Evolutionary conservation across 2,329 filamentous ascomycete species (phyloP).

Genomic region (Diaporthe caulivora): DNA sequence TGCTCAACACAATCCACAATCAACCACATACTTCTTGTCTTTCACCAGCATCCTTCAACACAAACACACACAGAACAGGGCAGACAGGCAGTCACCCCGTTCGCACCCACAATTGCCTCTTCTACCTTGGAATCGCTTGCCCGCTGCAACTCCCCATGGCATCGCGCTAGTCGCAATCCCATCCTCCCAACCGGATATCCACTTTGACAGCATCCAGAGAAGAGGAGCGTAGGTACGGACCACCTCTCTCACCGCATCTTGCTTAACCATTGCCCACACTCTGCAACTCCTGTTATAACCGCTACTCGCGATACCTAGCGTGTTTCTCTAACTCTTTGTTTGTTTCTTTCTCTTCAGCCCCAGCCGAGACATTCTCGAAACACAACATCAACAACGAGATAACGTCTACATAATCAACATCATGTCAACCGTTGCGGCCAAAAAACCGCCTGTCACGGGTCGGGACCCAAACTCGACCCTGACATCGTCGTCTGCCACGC

Average conservation of each 20-base stretch:
- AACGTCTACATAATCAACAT: conserved; percentile 18
- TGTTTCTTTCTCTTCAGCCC: conserved; percentile 27
- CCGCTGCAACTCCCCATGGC: conserved; percentile 29
- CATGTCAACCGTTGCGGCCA: conserved; percentile 65
- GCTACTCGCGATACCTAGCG: conserved; percentile 35
- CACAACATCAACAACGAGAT: conserved; percentile 7
- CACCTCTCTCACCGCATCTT: conserved; percentile 41
- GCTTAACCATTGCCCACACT: conserved; percentile 30
- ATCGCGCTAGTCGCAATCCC: conserved; percentile 37
- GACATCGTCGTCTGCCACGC: conserved; percentile 47
- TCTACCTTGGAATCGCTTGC: conserved; percentile 20
- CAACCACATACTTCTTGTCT: not conserved
- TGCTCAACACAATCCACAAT: conserved; percentile 13
- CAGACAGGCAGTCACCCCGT: conserved; percentile 2
- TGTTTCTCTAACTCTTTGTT: conserved; percentile 31
- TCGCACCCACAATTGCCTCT: conserved; percentile 25
- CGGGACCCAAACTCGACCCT: conserved; percentile 56
- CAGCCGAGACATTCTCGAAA: conserved; percentile 31
- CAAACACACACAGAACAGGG: not conserved
- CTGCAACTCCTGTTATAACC: conserved; percentile 37
- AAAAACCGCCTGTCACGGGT: conserved; percentile 64
- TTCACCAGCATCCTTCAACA: conserved; percentile 9
- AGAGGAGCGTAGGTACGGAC: conserved; percentile 37
- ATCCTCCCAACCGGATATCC: conserved; percentile 35
- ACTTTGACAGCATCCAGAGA: conserved; percentile 37